These are phyloP conservation scores for Trichaptum fuscoviolaceum DNA, from an alignment of 768 basidiomycete genomes.

Conservation along the genomic window DNA sequence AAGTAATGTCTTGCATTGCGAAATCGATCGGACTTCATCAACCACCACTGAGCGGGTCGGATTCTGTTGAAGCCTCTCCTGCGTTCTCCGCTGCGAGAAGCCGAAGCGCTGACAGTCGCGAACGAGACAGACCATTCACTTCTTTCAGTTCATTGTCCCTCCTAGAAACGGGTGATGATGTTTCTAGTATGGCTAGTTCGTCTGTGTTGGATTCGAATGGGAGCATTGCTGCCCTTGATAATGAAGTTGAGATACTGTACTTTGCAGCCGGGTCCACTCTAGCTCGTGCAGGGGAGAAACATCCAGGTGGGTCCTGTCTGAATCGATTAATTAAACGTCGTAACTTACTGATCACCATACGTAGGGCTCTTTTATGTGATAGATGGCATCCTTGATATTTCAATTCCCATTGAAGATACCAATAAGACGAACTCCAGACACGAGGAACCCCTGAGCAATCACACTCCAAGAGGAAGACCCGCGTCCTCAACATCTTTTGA, in stretches of 20 bases:
- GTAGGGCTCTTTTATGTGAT: slow-evolving; percentile 89
- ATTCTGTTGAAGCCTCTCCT: slow-evolving; percentile 65
- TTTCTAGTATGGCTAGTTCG: slow-evolving; percentile 63
- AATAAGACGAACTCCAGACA: slow-evolving; percentile 7
- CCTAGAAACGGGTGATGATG: slow-evolving; percentile 65
- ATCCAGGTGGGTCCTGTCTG: slow-evolving; percentile 52
- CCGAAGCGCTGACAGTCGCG: slow-evolving; percentile 23
- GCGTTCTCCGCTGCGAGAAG: slow-evolving; percentile 44
- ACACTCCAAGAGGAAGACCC: slow-evolving; percentile 5
- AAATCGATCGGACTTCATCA: slow-evolving; percentile 94
- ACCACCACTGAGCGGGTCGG: slow-evolving; percentile 67
- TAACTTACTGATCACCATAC: not conserved
- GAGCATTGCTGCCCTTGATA: slow-evolving; percentile 82
- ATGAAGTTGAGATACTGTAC: slow-evolving; percentile 93
- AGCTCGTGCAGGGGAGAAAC: slow-evolving; percentile 84
- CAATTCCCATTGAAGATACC: slow-evolving; percentile 51
- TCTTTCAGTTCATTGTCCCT: slow-evolving; percentile 73
- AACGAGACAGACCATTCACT: slow-evolving; percentile 42
- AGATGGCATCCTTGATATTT: slow-evolving; percentile 92
- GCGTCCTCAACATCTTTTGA: slow-evolving; percentile 1
- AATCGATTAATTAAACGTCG: slow-evolving; percentile 1
- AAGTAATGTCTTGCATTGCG: slow-evolving; percentile 96
- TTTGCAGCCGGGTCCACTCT: slow-evolving; percentile 83
- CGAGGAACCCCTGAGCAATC: not conserved
- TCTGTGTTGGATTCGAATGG: slow-evolving; percentile 40